phyloP scores from a whole-genome alignment of 441 rosid species.

The Corymbia citriodora region DNA sequence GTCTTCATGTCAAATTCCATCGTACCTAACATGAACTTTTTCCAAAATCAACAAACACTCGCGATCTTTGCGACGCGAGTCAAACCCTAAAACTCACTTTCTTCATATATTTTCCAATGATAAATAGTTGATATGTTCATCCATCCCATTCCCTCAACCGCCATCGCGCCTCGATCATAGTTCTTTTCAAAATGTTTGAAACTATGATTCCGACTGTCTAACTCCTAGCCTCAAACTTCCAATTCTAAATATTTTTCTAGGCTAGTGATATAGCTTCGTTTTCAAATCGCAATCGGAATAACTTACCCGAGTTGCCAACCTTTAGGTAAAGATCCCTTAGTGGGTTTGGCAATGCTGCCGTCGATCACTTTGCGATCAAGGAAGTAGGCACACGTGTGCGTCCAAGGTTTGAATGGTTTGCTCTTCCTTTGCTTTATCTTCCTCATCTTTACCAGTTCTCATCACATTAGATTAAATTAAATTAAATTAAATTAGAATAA shows the following conservation, averaged over 20 bases:
- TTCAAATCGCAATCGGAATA: neutral
- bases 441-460: neutral
- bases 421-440: neutral
- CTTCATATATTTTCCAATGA: neutral
- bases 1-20: neutral
- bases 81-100: neutral
- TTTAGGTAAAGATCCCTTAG: neutral
- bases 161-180: fast-evolving
- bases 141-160: neutral
- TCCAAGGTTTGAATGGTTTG: neutral
- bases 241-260: neutral
- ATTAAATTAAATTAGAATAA: neutral
- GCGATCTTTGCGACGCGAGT: fast-evolving
- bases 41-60: neutral
- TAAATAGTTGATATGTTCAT: neutral
- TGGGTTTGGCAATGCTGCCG: neutral
- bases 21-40: neutral
- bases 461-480: neutral
- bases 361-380: neutral
- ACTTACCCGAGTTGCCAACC: neutral
- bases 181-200: neutral
- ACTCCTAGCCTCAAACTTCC: neutral
- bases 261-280: neutral
- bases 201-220: neutral
- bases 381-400: neutral